Evolutionary conservation across 169 alveolate genomes (phyloP).

Genomic region (Prorocentrum cordatum): DNA sequence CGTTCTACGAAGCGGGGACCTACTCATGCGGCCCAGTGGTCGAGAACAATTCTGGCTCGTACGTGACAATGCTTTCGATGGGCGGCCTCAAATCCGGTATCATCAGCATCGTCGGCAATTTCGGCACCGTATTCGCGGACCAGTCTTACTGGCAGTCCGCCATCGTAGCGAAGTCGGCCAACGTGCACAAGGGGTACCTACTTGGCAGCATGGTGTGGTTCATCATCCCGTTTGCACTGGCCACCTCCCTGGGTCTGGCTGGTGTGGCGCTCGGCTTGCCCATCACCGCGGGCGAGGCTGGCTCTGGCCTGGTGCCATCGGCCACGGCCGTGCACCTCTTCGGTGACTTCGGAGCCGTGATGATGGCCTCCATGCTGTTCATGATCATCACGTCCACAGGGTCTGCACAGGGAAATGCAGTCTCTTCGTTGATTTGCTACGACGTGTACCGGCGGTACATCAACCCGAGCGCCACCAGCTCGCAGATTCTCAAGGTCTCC

Average conservation of each 20-base stretch:
- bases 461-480: conserved; percentile 15
- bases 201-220: conserved; percentile 64
- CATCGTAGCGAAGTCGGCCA: conserved; percentile 32
- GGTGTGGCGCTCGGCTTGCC: conserved; percentile 11
- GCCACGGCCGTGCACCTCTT: not conserved
- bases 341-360: conserved; percentile 13
- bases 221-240: conserved; percentile 44
- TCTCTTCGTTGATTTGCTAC: conserved; percentile 34
- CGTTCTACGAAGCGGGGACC: conserved; percentile 25
- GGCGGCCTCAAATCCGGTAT: conserved; percentile 48
- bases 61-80: conserved; percentile 24
- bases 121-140: conserved; percentile 68
- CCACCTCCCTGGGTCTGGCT: conserved; percentile 56
- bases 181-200: conserved; percentile 33
- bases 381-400: conserved; percentile 69
- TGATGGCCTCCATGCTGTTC: conserved; percentile 48
- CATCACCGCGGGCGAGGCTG: not conserved
- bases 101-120: conserved; percentile 54
- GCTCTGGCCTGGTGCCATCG: conserved; percentile 43
- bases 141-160: conserved; percentile 68
- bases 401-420: conserved; percentile 43
- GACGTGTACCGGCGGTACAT: conserved; percentile 40
- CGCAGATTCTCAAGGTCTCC: conserved; percentile 11
- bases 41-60: conserved; percentile 32
- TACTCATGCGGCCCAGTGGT: conserved; percentile 3